phyloP scores from a whole-genome alignment of 306 rosid species.

The Boehmeria nivea region DNA sequence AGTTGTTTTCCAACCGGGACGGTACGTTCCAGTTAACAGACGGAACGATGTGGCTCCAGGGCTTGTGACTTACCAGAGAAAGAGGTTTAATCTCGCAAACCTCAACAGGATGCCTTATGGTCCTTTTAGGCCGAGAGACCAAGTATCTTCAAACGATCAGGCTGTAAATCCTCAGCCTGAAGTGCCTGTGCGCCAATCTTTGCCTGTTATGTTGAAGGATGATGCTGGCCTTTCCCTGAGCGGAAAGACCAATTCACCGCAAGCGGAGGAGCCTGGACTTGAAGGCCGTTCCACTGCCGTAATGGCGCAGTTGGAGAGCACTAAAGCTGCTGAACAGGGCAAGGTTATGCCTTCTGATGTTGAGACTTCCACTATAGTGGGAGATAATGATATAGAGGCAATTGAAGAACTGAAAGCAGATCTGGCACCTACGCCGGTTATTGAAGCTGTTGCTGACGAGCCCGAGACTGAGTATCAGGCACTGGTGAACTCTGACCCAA shows the following conservation, averaged over 20 bases:
- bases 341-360: conserved; percentile 4
- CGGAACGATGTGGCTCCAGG: conserved; percentile 58
- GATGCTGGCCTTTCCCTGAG: conserved; percentile 14
- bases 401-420: conserved; percentile 19
- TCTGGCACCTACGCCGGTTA: conserved; percentile 22
- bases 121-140: conserved; percentile 23
- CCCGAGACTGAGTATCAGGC: conserved; percentile 23
- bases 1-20: conserved; percentile 42
- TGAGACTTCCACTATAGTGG: conserved; percentile 25
- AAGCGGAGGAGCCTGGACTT: conserved; percentile 16
- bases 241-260: conserved; percentile 24
- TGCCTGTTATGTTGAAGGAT: conserved; percentile 10
- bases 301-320: too few relatives aligned
- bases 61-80: conserved; percentile 41
- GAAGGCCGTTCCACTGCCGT: not conserved
- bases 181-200: not conserved
- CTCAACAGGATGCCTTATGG: conserved; percentile 17
- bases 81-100: conserved; percentile 34
- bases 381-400: conserved; percentile 24
- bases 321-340: conserved; percentile 10
- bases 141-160: conserved; percentile 13
- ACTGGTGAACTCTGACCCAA: conserved; percentile 13
- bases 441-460: conserved; percentile 18
- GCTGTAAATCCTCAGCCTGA: not conserved
- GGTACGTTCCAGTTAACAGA: conserved; percentile 36